A percentile compares a stretch with the other conserved stretches of the same genome.
Evolutionary conservation across 495 filamentous ascomycete genomes (phyloP).

Genomic region (Trichocladium antarcticum): DNA sequence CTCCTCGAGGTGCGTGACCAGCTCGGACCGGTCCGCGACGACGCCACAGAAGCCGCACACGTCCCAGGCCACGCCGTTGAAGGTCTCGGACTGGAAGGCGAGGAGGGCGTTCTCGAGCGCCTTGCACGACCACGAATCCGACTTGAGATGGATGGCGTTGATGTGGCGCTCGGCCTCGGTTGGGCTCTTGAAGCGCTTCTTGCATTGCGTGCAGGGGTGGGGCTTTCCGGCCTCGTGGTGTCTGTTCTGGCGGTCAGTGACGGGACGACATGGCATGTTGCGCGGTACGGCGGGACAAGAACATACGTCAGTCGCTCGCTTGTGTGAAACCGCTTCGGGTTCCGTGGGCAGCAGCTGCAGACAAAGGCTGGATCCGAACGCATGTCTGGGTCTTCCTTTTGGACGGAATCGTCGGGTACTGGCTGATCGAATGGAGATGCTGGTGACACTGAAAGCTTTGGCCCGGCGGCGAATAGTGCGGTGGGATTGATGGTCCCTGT

Average conservation of each 20-base stretch:
- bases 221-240: slow-evolving; percentile 70
- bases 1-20: slow-evolving; percentile 54
- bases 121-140: slow-evolving; percentile 76
- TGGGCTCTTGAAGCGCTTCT: slow-evolving; percentile 81
- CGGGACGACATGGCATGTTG: not conserved
- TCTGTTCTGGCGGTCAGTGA: slow-evolving; percentile 13
- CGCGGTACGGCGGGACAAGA: not conserved
- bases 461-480: not conserved
- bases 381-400: not conserved
- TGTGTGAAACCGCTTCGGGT: slow-evolving; percentile 71
- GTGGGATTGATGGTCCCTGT: slow-evolving; percentile 2
- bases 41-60: slow-evolving; percentile 79
- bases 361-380: slow-evolving; percentile 28
- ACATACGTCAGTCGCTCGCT: slow-evolving; percentile 60
- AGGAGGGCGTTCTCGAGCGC: slow-evolving; percentile 40
- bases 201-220: slow-evolving; percentile 67
- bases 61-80: slow-evolving; percentile 39
- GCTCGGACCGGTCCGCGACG: slow-evolving; percentile 20
- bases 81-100: slow-evolving; percentile 56
- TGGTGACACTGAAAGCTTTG: not conserved
- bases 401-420: not conserved
- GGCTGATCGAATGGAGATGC: slow-evolving; percentile 3
- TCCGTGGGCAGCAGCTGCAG: slow-evolving; percentile 81
- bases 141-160: slow-evolving; percentile 77
- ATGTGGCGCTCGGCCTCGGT: slow-evolving; percentile 84